Evolutionary conservation across 768 basidiomycete species (phyloP).

Genomic region (Lactarius psammicola): DNA sequence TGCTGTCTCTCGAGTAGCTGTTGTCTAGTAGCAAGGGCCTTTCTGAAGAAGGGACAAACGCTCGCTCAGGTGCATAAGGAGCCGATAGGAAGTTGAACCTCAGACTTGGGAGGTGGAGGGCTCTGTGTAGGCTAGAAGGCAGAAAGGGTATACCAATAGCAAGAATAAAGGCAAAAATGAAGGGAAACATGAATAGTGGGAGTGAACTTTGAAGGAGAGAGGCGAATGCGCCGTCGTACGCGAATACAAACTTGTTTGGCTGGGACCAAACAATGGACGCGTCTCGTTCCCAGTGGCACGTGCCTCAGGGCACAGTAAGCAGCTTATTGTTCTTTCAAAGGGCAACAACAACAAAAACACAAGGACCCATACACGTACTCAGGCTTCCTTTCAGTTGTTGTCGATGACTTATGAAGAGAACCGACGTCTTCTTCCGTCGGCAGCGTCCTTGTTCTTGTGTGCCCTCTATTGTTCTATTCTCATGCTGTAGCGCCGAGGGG

Average conservation of each 20-base stretch:
- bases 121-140: constrained; percentile 18
- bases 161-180: constrained; percentile 20
- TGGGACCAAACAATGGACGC: constrained; percentile 15
- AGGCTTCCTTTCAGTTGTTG: background rate
- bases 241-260: constrained; percentile 4
- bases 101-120: constrained; percentile 17
- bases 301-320: background rate
- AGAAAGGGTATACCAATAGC: constrained; percentile 23
- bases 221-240: background rate
- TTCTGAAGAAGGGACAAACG: constrained; percentile 1
- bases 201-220: background rate
- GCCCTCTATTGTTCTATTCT: constrained; percentile 18
- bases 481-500: background rate
- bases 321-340: constrained; percentile 1
- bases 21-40: background rate
- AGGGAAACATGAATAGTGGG: constrained; percentile 15
- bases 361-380: constrained; percentile 17
- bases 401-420: background rate
- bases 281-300: constrained; percentile 4
- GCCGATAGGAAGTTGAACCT: constrained; percentile 17
- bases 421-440: too few species aligned
- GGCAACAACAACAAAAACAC: constrained; percentile 15
- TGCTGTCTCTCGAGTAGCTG: background rate
- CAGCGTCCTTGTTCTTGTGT: constrained; percentile 5
- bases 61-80: background rate